These are phyloP conservation scores for Capronia epimyces DNA, from an alignment of 2,329 filamentous ascomycete species.

Conservation along the genomic window DNA sequence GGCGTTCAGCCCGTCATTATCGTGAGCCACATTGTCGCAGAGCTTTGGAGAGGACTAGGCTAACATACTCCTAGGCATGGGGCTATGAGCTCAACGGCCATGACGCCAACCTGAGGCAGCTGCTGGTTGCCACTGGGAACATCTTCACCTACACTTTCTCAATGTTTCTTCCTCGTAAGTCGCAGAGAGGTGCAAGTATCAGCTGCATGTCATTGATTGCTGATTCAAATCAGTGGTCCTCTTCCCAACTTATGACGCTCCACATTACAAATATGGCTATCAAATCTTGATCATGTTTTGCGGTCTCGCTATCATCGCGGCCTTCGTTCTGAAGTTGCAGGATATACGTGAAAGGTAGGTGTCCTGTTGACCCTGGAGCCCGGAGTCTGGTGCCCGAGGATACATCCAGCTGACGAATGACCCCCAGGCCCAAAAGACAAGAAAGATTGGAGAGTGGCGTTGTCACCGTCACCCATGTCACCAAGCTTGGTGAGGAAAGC, in stretches of 20 bases:
- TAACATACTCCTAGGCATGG: neutral
- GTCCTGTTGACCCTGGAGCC: too few relatives aligned
- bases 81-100: neutral
- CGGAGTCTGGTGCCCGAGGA: too few relatives aligned
- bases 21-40: too few relatives aligned
- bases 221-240: neutral
- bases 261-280: slow-evolving; percentile 2
- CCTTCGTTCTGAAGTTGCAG: neutral
- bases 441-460: too few relatives aligned
- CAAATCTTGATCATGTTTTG: slow-evolving; percentile 1
- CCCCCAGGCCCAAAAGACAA: too few relatives aligned
- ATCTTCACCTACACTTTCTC: neutral
- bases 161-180: neutral
- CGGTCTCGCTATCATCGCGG: neutral
- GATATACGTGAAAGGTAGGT: neutral
- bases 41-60: neutral
- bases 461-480: too few relatives aligned
- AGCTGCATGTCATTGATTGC: too few relatives aligned
- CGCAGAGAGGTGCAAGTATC: too few relatives aligned
- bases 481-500: too few relatives aligned
- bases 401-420: too few relatives aligned
- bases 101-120: slow-evolving; percentile 1
- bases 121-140: neutral
- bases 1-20: slow-evolving; percentile 1
- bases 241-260: slow-evolving; percentile 2